Evolutionary conservation across 306 rosid genomes (phyloP).

Genomic region (Pyrus pyrifolia): DNA sequence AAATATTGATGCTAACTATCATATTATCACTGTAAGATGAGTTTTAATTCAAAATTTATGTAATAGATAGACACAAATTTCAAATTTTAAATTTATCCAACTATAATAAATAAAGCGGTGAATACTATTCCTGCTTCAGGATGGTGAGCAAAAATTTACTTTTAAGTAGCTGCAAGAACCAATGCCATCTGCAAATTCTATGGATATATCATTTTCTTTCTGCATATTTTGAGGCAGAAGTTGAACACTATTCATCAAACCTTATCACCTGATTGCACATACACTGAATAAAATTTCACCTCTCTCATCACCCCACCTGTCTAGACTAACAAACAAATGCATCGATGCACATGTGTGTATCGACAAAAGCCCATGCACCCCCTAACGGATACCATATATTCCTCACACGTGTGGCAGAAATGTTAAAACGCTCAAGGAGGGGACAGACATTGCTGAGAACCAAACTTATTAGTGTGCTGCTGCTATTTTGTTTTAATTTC

Average conservation of each 20-base stretch:
- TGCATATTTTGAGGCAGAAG: conserved; percentile 11
- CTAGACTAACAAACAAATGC: conserved; percentile 14
- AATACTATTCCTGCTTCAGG: no score
- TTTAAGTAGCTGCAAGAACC: neutral
- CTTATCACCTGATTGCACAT: conserved; percentile 14
- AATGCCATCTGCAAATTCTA: neutral
- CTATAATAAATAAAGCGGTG: no score
- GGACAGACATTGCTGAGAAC: neutral
- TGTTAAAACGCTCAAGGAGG: neutral
- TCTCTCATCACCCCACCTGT: conserved; percentile 53
- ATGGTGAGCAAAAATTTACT: no score
- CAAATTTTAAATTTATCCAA: no score
- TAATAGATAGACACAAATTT: no score
- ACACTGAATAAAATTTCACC: conserved; percentile 27
- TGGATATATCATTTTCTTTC: conserved; percentile 21
- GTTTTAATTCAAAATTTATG: no score
- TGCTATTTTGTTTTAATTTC: no score
- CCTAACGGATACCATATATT: conserved; percentile 30
- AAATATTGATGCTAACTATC: no score
- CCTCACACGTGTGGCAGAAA: conserved; percentile 46
- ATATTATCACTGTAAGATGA: no score
- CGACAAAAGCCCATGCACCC: conserved; percentile 41
- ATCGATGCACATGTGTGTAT: conserved; percentile 41
- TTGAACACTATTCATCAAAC: conserved; percentile 1
- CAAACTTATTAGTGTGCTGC: neutral